A percentile compares a stretch with the other conserved stretches of the same genome.
These are phyloP conservation scores for Uncinocarpus reesii DNA, from an alignment of 2,329 filamentous ascomycete genomes.

Conservation along the genomic window DNA sequence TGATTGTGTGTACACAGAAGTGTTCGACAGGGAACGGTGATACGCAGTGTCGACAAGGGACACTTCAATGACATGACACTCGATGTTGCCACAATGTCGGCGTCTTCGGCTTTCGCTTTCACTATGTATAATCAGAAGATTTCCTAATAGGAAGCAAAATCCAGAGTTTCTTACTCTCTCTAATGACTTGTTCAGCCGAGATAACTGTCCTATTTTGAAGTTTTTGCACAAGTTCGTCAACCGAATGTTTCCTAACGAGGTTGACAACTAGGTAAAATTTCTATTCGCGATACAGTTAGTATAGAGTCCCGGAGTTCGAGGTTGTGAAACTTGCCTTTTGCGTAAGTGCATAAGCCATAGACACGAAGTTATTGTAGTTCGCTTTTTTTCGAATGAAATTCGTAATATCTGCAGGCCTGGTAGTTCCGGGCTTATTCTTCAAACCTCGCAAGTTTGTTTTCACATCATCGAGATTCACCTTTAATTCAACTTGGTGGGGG, in stretches of 20 bases:
- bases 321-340: slow-evolving; percentile 54
- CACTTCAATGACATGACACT: slow-evolving; percentile 86
- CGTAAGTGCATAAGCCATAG: slow-evolving; percentile 87
- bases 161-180: slow-evolving; percentile 55
- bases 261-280: slow-evolving; percentile 64
- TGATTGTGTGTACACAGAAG: slow-evolving; percentile 76
- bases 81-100: slow-evolving; percentile 81
- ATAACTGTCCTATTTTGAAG: slow-evolving; percentile 63
- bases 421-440: slow-evolving; percentile 94
- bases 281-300: slow-evolving; percentile 33
- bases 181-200: slow-evolving; percentile 67
- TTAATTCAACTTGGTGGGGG: slow-evolving; percentile 84
- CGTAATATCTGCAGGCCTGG: slow-evolving; percentile 86
- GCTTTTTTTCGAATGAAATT: slow-evolving; percentile 56
- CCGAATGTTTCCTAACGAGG: slow-evolving; percentile 62
- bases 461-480: slow-evolving; percentile 76
- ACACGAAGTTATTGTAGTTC: slow-evolving; percentile 63
- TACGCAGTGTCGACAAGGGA: slow-evolving; percentile 74
- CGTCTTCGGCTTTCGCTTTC: slow-evolving; percentile 67
- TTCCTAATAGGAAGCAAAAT: not conserved
- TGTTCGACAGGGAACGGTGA: slow-evolving; percentile 69
- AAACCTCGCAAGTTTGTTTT: slow-evolving; percentile 88
- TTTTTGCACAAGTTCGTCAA: slow-evolving; percentile 58
- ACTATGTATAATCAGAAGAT: slow-evolving; percentile 45
- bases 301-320: not conserved